Evolutionary conservation across 768 basidiomycete species (phyloP), one percentile per base, ranked within the genome.

Genomic region (Boletus reticulatus): DNA sequence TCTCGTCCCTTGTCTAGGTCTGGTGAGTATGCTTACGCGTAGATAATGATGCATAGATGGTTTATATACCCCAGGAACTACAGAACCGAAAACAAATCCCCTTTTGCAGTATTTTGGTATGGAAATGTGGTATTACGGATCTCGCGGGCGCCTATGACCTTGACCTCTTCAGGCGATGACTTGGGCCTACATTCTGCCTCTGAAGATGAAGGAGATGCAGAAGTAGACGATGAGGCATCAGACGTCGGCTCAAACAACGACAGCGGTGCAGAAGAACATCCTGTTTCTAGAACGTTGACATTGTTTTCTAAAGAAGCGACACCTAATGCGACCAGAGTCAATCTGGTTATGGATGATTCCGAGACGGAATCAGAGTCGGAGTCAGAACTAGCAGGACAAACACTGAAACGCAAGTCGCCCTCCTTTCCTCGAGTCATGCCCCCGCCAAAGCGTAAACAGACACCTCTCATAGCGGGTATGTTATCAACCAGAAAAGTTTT

Each of bases 101-200:
- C 67, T 84, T 4, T 64, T 75, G 39, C 67, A 77, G 51, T 84
- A 75, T 56, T 84, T 84, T 50, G 77, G 83, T 80, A 55, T 31
- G 76, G 37, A 36, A 14, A 38, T 27, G 10, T 16, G 16, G 4
- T 38, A 5, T 24, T 7, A 2, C 1, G 6, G 20, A 36, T 19
- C 17, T 48, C 17, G 38, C 19, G 0, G 6, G 34, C 13, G 24
- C 31, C 8, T n/a, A 36, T 56, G 34, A 58, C 20, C 17, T 48
- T 16, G 8, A 16, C 53, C 37, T 20, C 2, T 62, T 45, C 55
- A 76, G 79, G 68, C 8, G 63, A 73, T 54, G 73, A 78, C 43
- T 60, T 85, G 38, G 78, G 77, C 38, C 62, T 84, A 17, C 79
- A 81, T 31, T 83, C 83, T 27, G 83, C 76, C 20, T 80, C 79